phyloP scores from a whole-genome alignment of 129 eudicot species.

The Heracleum sosnowskyi region DNA sequence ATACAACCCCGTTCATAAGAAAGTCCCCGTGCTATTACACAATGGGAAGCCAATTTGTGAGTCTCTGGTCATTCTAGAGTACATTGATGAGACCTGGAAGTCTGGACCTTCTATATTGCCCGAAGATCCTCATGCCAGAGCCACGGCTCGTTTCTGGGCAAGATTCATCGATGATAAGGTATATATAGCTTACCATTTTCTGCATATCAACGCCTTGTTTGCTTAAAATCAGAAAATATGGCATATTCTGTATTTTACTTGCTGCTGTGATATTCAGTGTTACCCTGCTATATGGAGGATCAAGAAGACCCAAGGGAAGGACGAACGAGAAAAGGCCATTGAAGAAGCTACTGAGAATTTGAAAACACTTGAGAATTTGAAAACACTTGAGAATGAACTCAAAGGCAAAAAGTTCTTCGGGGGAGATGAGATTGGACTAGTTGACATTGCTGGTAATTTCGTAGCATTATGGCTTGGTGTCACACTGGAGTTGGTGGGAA shows the following conservation, averaged over 20 bases:
- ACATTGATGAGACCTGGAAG: conserved; percentile 32
- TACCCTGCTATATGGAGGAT: conserved; percentile 15
- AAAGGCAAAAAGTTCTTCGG: conserved; percentile 21
- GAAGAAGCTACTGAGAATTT: conserved; percentile 17
- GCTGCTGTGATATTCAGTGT: conserved; percentile 13
- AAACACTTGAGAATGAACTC: conserved; percentile 22
- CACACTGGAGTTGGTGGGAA: conserved; percentile 8
- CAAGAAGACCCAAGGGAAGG: conserved; percentile 15
- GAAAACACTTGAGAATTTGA: conserved; percentile 18
- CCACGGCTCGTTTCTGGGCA: conserved; percentile 39
- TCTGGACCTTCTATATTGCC: conserved; percentile 19
- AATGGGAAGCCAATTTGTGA: conserved; percentile 28
- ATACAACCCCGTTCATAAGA: conserved; percentile 29
- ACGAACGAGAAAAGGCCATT: conserved; percentile 25
- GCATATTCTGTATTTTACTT: background rate
- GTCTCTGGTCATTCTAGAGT: conserved; percentile 30
- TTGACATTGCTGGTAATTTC: conserved; percentile 17
- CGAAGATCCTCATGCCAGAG: conserved; percentile 26
- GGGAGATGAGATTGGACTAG: conserved; percentile 15
- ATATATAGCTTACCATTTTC: background rate
- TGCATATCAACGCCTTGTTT: no score
- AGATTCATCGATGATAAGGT: conserved; percentile 36
- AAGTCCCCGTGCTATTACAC: conserved; percentile 30
- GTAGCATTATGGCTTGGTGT: conserved; percentile 20
- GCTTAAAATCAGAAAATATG: no score